phyloP scores from a whole-genome alignment of 1,284 basidiomycete species.

The Omphalotus olearius region DNA sequence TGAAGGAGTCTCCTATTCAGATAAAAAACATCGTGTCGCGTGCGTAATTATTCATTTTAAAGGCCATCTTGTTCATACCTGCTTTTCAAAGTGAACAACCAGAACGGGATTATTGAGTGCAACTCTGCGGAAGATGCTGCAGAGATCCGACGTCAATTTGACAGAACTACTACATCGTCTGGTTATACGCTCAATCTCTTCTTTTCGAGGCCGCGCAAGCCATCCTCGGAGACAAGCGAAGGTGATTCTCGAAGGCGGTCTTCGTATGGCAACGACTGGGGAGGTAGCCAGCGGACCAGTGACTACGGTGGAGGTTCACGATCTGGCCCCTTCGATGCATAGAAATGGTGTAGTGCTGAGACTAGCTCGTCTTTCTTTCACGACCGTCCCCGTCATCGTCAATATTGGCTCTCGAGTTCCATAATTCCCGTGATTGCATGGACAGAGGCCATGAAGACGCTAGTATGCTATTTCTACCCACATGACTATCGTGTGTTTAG shows the following conservation, averaged over 20 bases:
- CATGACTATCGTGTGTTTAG: too few species aligned
- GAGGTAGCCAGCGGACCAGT: not conserved
- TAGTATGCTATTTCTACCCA: too few species aligned
- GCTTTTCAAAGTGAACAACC: slow-evolving; percentile 25
- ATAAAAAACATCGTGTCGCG: not conserved
- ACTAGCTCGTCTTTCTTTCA: too few species aligned
- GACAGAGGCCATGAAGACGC: too few species aligned
- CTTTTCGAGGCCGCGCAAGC: slow-evolving; percentile 21
- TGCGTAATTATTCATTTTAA: not conserved
- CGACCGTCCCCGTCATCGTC: too few species aligned
- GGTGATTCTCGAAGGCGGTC: not conserved
- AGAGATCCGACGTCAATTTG: slow-evolving; percentile 26
- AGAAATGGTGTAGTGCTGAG: not conserved
- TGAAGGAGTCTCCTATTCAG: slow-evolving; percentile 3
- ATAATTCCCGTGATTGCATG: too few species aligned
- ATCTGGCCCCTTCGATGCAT: not conserved
- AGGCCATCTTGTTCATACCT: slow-evolving; percentile 1
- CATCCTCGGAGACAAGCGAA: not conserved
- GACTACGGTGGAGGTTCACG: not conserved
- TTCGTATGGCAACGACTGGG: slow-evolving; percentile 5
- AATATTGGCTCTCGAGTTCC: too few species aligned
- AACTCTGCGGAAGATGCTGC: slow-evolving; percentile 28
- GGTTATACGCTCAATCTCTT: slow-evolving; percentile 24
- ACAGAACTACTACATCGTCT: slow-evolving; percentile 19
- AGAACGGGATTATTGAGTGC: slow-evolving; percentile 36